These are phyloP conservation scores for Protostelium mycophagum DNA, from an alignment of 78 protist species.

Conservation along the genomic window DNA sequence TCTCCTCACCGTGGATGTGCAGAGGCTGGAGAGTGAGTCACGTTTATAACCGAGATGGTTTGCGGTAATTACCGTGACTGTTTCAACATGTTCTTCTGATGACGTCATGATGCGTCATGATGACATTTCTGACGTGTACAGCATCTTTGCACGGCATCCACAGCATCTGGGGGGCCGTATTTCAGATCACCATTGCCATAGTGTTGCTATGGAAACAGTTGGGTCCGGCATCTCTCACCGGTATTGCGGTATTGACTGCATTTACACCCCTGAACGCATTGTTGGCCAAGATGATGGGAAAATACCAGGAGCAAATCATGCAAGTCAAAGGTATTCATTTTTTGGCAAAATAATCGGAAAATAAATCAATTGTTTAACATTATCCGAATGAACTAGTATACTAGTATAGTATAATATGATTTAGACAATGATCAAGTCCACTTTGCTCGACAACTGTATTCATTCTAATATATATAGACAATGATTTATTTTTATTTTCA, in stretches of 20 bases:
- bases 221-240: conserved; percentile 47
- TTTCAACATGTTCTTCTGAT: too few species aligned
- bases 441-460: too few species aligned
- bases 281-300: neutral
- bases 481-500: too few species aligned
- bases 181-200: conserved; percentile 21
- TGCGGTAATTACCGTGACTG: too few species aligned
- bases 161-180: conserved; percentile 69
- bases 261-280: conserved; percentile 42
- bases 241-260: conserved; percentile 35
- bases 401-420: too few species aligned
- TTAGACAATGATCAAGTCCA: too few species aligned
- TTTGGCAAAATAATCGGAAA: too few species aligned
- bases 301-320: neutral
- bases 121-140: conserved; percentile 15
- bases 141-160: conserved; percentile 69
- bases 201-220: conserved; percentile 20
- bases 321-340: neutral
- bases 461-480: too few species aligned
- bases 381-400: too few species aligned
- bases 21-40: neutral
- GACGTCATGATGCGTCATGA: too few species aligned
- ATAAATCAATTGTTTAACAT: too few species aligned
- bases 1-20: conserved; percentile 81
- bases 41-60: too few species aligned